Evolutionary conservation across 2,329 filamentous ascomycete genomes (phyloP).

Genomic region (Paracoccidioides lutzii): DNA sequence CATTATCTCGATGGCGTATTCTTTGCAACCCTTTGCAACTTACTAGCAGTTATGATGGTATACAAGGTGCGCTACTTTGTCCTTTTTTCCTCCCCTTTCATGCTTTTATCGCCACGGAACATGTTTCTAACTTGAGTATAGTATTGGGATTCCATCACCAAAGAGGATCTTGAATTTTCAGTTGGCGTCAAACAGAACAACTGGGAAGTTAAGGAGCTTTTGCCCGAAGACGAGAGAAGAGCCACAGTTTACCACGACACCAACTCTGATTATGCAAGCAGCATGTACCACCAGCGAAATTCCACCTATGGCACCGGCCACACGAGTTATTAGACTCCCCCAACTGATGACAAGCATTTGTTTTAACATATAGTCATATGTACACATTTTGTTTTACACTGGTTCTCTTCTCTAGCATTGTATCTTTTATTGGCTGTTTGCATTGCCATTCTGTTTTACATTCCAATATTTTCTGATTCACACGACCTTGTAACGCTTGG

Average conservation of each 20-base stretch:
- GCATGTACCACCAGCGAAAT: conserved; percentile 30
- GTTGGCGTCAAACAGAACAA: conserved; percentile 91
- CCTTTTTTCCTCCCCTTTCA: not conserved
- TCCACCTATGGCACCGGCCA: conserved; percentile 26
- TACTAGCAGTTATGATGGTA: conserved; percentile 97
- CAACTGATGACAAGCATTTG: not conserved
- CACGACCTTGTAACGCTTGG: not conserved
- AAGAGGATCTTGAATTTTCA: conserved; percentile 95
- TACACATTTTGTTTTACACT: not conserved
- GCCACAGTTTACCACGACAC: conserved; percentile 56
- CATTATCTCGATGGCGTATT: conserved; percentile 94
- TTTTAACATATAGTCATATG: not conserved
- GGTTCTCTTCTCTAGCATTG: not conserved
- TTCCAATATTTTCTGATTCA: not conserved
- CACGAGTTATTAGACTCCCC: conserved; percentile 19
- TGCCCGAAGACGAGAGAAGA: conserved; percentile 68
- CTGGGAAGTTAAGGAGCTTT: conserved; percentile 92
- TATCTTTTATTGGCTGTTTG: not conserved
- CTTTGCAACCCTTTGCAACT: conserved; percentile 85
- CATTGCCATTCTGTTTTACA: not conserved
- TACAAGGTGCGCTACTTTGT: conserved; percentile 60
- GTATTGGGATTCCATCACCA: conserved; percentile 99
- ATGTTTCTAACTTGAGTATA: conserved; percentile 31
- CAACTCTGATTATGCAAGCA: conserved; percentile 33
- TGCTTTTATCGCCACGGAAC: not conserved